Percentiles rank a stretch among this genome's conserved stretches.
phyloP scores from a whole-genome alignment of 208 protist genomes.

The Naegleria fowleri region DNA sequence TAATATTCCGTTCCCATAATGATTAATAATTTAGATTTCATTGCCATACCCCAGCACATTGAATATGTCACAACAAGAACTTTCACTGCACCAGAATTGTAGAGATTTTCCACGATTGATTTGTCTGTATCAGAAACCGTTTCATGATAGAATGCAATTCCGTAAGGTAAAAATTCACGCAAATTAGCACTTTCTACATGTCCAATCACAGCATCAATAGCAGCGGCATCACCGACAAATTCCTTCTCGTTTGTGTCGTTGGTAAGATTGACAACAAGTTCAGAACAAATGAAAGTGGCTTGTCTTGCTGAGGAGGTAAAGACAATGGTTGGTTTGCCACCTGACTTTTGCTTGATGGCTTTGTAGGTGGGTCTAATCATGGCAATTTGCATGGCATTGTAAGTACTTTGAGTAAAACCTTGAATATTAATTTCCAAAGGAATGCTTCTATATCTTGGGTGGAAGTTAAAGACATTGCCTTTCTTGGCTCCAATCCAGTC shows the following conservation, averaged over 20 bases:
- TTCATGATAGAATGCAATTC: constrained; percentile 85
- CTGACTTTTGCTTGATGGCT: constrained; percentile 56
- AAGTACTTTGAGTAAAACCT: constrained; percentile 60
- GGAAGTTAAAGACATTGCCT: constrained; percentile 72
- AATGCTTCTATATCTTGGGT: constrained; percentile 70
- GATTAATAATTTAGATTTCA: constrained; percentile 85
- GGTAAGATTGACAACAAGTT: constrained; percentile 58
- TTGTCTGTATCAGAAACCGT: constrained; percentile 32
- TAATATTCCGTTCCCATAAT: constrained; percentile 90
- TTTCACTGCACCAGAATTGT: constrained; percentile 46
- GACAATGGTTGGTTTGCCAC: constrained; percentile 67
- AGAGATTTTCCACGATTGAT: constrained; percentile 53
- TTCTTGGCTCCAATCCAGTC: constrained; percentile 64
- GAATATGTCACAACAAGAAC: constrained; percentile 77
- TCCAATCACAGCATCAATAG: neutral
- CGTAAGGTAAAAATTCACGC: constrained; percentile 54
- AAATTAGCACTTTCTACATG: neutral
- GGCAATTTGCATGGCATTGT: constrained; percentile 75
- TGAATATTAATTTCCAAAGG: constrained; percentile 66
- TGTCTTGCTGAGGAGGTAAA: constrained; percentile 79
- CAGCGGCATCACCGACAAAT: constrained; percentile 37
- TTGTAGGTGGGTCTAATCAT: constrained; percentile 86
- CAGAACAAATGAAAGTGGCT: constrained; percentile 70
- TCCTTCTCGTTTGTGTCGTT: constrained; percentile 46
- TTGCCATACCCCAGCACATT: constrained; percentile 86